Conservation (phyloP, 225 moss, liverwort and hornwort genomes). For the Bryoerythrophyllum caledonicum region DNA sequence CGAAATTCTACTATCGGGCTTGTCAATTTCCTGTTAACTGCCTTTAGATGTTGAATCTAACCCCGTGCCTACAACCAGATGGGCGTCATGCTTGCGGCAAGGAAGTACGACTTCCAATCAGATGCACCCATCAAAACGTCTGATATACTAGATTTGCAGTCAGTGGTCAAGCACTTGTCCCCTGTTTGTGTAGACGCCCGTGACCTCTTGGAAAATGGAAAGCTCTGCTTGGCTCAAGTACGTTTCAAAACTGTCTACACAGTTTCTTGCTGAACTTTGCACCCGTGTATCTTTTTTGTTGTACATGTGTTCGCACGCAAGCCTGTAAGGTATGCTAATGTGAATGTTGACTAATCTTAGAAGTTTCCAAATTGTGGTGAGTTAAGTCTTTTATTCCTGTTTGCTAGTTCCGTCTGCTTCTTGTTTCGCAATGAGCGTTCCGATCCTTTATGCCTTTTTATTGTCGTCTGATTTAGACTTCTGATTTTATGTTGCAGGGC, state of each 20-base stretch:
- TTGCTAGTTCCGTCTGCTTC: background rate
- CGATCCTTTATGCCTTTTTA: background rate
- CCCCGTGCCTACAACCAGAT: slow-evolving; percentile 39
- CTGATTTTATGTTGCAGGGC: slow-evolving; percentile 52
- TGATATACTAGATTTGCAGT: slow-evolving; percentile 66
- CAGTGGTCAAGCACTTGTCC: slow-evolving; percentile 77
- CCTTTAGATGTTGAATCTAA: slow-evolving; percentile 1
- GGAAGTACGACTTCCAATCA: slow-evolving; percentile 53
- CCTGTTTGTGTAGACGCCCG: slow-evolving; percentile 76
- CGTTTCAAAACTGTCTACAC: slow-evolving; percentile 1
- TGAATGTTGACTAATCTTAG: background rate
- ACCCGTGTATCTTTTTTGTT: background rate
- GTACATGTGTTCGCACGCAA: background rate
- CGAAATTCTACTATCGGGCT: background rate
- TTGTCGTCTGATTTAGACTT: background rate
- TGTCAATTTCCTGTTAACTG: background rate
- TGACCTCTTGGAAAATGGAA: slow-evolving; percentile 74
- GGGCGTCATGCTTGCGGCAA: slow-evolving; percentile 73
- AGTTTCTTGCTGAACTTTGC: background rate
- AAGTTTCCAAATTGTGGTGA: background rate
- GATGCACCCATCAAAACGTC: slow-evolving; percentile 55
- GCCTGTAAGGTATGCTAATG: background rate
- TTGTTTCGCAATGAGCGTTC: background rate
- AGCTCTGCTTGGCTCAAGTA: slow-evolving; percentile 72
- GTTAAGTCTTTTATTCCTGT: background rate